A percentile compares a stretch with the other conserved stretches of the same genome.
These are phyloP conservation scores for Macrocybe gigantea DNA, from an alignment of 768 basidiomycete species.

Conservation along the genomic window DNA sequence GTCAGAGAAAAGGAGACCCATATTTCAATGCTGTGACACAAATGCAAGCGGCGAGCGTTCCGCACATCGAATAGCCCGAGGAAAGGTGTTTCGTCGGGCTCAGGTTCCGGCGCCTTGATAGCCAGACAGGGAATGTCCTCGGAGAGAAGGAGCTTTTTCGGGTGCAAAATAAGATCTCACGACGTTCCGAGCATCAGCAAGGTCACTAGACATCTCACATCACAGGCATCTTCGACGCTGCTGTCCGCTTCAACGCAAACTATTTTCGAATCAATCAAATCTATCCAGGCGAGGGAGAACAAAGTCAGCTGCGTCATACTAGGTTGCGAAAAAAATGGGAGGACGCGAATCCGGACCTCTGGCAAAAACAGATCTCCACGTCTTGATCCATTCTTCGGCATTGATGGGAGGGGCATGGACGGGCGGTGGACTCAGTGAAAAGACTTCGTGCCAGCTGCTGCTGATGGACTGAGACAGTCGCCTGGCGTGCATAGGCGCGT, in stretches of 20 bases:
- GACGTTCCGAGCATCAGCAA: background rate
- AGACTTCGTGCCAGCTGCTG: constrained; percentile 9
- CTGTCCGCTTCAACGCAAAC: constrained; percentile 64
- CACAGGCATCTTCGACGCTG: constrained; percentile 79
- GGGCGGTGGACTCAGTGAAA: no score
- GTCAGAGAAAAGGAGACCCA: background rate
- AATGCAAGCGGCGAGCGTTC: background rate
- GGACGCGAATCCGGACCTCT: constrained; percentile 36
- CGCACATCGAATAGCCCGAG: constrained; percentile 75
- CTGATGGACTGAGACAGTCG: constrained; percentile 17
- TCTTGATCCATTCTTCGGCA: constrained; percentile 44
- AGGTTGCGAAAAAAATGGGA: background rate
- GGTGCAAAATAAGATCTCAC: constrained; percentile 1
- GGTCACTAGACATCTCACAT: constrained; percentile 35
- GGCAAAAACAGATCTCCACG: constrained; percentile 52
- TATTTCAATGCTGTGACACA: background rate
- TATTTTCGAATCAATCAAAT: constrained; percentile 65
- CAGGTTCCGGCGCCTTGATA: constrained; percentile 32
- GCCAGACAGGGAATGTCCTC: constrained; percentile 64
- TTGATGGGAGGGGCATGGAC: constrained; percentile 3
- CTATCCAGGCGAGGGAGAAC: constrained; percentile 24
- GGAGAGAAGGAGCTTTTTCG: constrained; percentile 49
- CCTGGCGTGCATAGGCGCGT: constrained; percentile 3
- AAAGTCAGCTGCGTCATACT: background rate
- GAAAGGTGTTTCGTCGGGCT: constrained; percentile 21